phyloP scores from a whole-genome alignment of 2,329 filamentous ascomycete species.

The Calonectria naviculata region DNA sequence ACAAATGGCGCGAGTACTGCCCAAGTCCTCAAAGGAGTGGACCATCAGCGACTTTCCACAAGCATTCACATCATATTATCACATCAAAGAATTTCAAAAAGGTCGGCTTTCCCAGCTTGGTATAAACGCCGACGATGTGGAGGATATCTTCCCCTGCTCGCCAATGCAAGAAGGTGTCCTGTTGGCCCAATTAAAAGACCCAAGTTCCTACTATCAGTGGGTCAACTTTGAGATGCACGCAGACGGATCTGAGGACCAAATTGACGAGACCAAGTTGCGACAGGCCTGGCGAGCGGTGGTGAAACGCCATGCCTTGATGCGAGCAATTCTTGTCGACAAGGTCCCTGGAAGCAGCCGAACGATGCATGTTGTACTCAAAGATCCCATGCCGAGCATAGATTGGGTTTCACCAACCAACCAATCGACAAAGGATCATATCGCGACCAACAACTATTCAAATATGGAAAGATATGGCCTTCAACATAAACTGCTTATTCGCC shows the following conservation, averaged over 20 bases:
- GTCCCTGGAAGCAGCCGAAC: constrained; percentile 10
- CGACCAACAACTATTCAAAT: background rate
- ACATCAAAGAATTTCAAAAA: background rate
- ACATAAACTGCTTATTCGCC: constrained; percentile 28
- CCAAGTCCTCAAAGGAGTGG: background rate
- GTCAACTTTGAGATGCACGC: background rate
- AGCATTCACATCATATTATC: background rate
- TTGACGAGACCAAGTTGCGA: constrained; percentile 9
- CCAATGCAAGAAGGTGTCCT: constrained; percentile 25
- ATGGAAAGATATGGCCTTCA: background rate
- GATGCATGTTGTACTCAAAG: constrained; percentile 23
- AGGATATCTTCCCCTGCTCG: constrained; percentile 20
- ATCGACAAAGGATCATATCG: background rate
- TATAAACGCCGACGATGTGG: background rate
- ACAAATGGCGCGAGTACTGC: background rate
- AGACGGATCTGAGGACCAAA: background rate
- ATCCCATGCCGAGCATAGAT: background rate
- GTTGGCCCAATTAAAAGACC: constrained; percentile 17
- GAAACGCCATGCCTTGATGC: constrained; percentile 15
- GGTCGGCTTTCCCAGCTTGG: background rate
- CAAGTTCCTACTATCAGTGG: constrained; percentile 7
- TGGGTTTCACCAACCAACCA: background rate
- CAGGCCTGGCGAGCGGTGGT: constrained; percentile 22
- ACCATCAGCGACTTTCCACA: background rate
- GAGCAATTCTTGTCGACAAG: constrained; percentile 16